Evolutionary conservation across 2,329 filamentous ascomycete genomes (phyloP).

Genomic region (Penicillium sp.): DNA sequence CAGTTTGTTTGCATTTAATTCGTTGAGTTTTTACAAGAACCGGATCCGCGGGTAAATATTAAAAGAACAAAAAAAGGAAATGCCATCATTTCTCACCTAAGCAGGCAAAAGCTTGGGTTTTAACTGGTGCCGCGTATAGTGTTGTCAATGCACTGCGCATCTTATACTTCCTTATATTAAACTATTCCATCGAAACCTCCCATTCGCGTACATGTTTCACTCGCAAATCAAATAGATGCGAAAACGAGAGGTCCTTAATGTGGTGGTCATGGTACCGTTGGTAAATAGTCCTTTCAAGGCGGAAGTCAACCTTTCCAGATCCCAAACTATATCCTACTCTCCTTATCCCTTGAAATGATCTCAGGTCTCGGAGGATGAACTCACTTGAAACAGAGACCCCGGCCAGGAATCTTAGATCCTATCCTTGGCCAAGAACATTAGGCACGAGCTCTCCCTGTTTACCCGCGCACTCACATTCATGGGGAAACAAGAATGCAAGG

Average conservation of each 20-base stretch:
- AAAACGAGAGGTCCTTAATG: not conserved
- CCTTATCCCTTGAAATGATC: not conserved
- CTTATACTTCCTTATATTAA: too few species aligned
- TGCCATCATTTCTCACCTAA: not conserved
- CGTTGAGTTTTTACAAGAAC: not conserved
- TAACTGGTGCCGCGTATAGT: not conserved
- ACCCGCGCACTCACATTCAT: constrained; percentile 19
- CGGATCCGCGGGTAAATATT: not conserved
- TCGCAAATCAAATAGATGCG: too few species aligned
- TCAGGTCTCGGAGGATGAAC: not conserved
- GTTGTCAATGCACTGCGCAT: too few species aligned
- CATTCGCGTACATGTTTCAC: too few species aligned
- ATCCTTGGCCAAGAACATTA: not conserved
- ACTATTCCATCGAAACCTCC: too few species aligned
- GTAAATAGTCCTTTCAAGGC: not conserved
- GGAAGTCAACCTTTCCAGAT: not conserved
- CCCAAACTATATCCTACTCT: not conserved
- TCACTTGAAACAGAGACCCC: not conserved
- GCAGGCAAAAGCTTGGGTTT: not conserved
- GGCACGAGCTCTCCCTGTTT: constrained; percentile 14
- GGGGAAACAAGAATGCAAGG: constrained; percentile 23
- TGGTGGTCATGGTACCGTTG: not conserved
- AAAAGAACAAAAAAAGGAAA: not conserved
- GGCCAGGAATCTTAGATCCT: not conserved
- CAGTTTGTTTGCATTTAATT: not conserved